These are phyloP conservation scores for Spathaspora sp. DNA, from an alignment of 805 yeast species.

Conservation along the genomic window DNA sequence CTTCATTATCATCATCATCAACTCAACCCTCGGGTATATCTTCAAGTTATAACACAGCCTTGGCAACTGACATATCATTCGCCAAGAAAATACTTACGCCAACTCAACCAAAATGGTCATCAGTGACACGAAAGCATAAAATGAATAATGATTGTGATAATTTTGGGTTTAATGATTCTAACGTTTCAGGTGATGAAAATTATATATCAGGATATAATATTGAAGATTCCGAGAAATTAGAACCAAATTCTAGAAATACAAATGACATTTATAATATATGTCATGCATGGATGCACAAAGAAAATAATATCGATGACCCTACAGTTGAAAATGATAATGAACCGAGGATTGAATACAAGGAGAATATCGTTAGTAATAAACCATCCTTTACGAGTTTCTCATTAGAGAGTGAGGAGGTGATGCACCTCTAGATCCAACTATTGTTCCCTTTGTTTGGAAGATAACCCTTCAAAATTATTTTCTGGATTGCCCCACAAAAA, in stretches of 20 bases:
- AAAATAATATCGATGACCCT: not conserved
- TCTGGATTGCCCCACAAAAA: not conserved
- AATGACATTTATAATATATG: not conserved
- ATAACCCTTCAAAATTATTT: not conserved
- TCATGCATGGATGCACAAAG: conserved; percentile 5
- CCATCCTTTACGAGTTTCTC: conserved; percentile 6
- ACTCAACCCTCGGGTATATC: not conserved
- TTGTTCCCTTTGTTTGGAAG: not conserved
- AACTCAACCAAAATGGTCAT: not conserved
- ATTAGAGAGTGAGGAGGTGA: conserved; percentile 4
- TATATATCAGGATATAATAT: conserved; percentile 6
- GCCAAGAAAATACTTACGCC: conserved; percentile 4
- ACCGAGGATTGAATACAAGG: conserved; percentile 1
- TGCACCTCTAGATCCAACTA: not conserved
- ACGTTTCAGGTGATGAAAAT: conserved; percentile 2
- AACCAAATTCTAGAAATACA: conserved; percentile 1
- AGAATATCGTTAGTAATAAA: conserved; percentile 1
- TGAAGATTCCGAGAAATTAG: not conserved
- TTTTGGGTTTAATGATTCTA: not conserved
- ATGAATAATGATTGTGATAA: not conserved
- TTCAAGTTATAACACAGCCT: not conserved
- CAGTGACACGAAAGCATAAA: not conserved
- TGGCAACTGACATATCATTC: conserved; percentile 2
- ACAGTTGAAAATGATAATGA: not conserved
- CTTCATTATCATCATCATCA: not conserved